Conservation (phyloP, 257 asterid genomes). For the Fraxinus pennsylvanica region DNA sequence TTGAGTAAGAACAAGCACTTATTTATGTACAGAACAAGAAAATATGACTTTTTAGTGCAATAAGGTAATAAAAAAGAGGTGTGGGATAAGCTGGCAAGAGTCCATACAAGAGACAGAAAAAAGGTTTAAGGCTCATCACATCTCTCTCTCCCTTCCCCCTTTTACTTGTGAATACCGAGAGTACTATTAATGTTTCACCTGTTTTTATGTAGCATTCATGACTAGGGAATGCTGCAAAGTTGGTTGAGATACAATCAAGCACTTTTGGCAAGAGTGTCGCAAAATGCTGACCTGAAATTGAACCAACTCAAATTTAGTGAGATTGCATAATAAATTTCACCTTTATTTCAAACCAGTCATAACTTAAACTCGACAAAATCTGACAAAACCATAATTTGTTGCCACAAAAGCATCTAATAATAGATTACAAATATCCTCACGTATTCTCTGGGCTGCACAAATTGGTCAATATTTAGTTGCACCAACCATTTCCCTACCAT, state of each 20-base stretch:
- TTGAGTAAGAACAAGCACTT: slow-evolving; percentile 9
- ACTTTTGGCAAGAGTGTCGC: slow-evolving; percentile 66
- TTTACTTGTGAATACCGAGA: slow-evolving; percentile 26
- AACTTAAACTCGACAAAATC: not conserved
- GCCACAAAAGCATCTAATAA: not conserved
- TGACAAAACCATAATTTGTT: not conserved
- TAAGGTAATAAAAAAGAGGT: slow-evolving; percentile 19
- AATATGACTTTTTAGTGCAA: slow-evolving; percentile 1
- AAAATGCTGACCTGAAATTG: slow-evolving; percentile 68
- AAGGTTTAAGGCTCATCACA: slow-evolving; percentile 13
- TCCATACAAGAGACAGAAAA: slow-evolving; percentile 11
- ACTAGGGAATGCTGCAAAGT: slow-evolving; percentile 61
- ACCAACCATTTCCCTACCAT: not conserved
- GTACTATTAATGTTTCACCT: slow-evolving; percentile 51
- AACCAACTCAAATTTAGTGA: slow-evolving; percentile 12
- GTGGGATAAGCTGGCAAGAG: slow-evolving; percentile 13
- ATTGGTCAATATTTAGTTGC: not conserved
- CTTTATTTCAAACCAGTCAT: not conserved
- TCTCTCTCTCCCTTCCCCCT: not conserved
- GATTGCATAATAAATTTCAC: not conserved
- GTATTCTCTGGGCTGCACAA: not conserved
- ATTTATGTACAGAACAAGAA: not conserved
- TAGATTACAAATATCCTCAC: not conserved
- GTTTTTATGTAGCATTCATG: slow-evolving; percentile 91
- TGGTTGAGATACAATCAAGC: slow-evolving; percentile 62